These are phyloP conservation scores for Candida succiphila DNA, from an alignment of 805 yeast genomes.

Conservation along the genomic window DNA sequence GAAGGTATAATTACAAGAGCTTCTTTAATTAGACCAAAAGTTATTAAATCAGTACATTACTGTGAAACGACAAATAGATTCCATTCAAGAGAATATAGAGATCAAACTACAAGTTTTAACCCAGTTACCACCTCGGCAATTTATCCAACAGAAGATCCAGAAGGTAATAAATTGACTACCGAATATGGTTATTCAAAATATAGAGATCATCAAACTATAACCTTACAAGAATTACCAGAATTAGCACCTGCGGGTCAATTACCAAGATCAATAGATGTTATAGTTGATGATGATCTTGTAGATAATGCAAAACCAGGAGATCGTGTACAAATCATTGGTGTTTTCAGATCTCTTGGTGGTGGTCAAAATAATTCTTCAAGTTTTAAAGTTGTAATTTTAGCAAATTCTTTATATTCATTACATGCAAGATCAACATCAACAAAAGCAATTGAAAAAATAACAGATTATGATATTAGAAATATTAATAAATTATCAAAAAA, in stretches of 20 bases:
- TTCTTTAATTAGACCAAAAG: conserved; percentile 87
- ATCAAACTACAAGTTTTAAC: conserved; percentile 84
- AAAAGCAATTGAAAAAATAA: conserved; percentile 61
- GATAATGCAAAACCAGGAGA: conserved; percentile 94
- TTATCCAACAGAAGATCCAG: conserved; percentile 88
- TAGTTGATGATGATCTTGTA: conserved; percentile 91
- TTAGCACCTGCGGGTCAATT: conserved; percentile 96
- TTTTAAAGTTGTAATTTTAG: conserved; percentile 76
- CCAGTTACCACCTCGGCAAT: conserved; percentile 76
- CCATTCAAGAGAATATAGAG: conserved; percentile 86
- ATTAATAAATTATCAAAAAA: conserved; percentile 71
- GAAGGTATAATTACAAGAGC: conserved; percentile 96
- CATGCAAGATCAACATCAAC: conserved; percentile 69
- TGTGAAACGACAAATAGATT: conserved; percentile 77
- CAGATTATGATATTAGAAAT: conserved; percentile 77
- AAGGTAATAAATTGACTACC: conserved; percentile 79
- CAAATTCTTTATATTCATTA: conserved; percentile 81
- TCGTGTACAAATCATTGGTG: conserved; percentile 88
- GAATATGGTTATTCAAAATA: conserved; percentile 92
- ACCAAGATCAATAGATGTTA: conserved; percentile 85
- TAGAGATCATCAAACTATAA: conserved; percentile 86
- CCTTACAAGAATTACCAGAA: conserved; percentile 97
- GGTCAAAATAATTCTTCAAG: conserved; percentile 50
- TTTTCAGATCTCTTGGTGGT: conserved; percentile 85
- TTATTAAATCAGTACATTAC: conserved; percentile 85